Evolutionary conservation across 345 rosid genomes (phyloP), one percentile per base, ranked within the genome.

Genomic region (Euphorbia pulcherrima): DNA sequence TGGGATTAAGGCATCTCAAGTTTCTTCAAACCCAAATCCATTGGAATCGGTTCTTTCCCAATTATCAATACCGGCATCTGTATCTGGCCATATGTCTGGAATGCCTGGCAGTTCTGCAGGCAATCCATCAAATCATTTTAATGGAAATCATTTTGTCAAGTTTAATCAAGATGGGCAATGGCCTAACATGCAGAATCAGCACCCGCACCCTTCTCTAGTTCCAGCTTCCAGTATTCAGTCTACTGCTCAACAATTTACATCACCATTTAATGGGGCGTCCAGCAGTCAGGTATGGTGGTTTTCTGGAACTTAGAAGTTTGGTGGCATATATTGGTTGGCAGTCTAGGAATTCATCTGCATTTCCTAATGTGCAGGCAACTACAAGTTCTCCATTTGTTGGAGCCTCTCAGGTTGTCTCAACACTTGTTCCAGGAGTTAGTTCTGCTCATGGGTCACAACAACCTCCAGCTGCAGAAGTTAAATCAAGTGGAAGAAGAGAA

Each of bases 21-120:
- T 89, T 71, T 74, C 84, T 70, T 71, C 83, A 71, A 84, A 51
- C 69, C 75, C 81, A 62, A 86, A 76, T 81, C 76, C 88, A 50
- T 63, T 94, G 69, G 96, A 89, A 72, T 88, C 96, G 72, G 87
- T 88, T 78, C 83, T 94, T 50, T 91, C 90, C 13, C 92, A 87
- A 75, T 79, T 94, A 70, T 74, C 88, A 8, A 73, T 73, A 64
- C 82, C 88, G 67, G 67, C 84, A 68, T 73, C 93, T 18, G 77
- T 71, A 50, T 80, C 88, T 23, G 83, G 78, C 79, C 85, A 82
- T 48, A 52, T 26, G 13, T 75, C 85, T 29, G 86, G 82, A 65
- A 60, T 67, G 66, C 65, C 75, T 24, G 62, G 74, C 47, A 71
- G 78, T 69, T 35, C 73, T 62, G 67, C 62, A 48, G 69, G 74